Conservation (phyloP, 345 rosid species). For the Pugionium cornutum region DNA sequence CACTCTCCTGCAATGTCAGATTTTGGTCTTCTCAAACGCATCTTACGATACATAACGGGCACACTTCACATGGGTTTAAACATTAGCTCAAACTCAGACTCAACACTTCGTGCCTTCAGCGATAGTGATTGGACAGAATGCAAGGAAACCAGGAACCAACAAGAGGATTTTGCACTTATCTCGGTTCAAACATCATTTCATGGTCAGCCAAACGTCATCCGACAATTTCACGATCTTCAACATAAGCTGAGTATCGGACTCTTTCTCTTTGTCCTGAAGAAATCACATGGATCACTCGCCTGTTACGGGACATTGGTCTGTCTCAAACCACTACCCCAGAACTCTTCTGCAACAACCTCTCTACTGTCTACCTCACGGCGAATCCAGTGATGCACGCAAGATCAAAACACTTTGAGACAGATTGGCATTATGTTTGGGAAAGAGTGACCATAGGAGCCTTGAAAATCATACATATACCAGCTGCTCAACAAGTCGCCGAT, state of each 20-base stretch:
- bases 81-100: neutral
- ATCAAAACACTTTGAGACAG: neutral
- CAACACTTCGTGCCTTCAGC: neutral
- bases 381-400: neutral
- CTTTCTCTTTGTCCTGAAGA: neutral
- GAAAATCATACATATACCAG: too few species aligned
- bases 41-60: neutral
- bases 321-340: neutral
- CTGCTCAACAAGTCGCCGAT: too few species aligned
- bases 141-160: neutral
- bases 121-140: neutral
- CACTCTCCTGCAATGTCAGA: neutral
- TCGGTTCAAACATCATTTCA: neutral
- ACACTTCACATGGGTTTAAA: neutral
- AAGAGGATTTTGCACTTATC: neutral
- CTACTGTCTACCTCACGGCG: neutral
- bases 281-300: neutral
- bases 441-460: too few species aligned
- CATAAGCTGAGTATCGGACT: neutral
- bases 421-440: neutral
- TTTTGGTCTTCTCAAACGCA: neutral
- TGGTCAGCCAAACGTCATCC: neutral
- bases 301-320: neutral
- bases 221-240: neutral
- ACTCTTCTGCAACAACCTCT: neutral